Evolutionary conservation across 2,329 filamentous ascomycete species (phyloP).

Genomic region (Diplodia scrobiculata): DNA sequence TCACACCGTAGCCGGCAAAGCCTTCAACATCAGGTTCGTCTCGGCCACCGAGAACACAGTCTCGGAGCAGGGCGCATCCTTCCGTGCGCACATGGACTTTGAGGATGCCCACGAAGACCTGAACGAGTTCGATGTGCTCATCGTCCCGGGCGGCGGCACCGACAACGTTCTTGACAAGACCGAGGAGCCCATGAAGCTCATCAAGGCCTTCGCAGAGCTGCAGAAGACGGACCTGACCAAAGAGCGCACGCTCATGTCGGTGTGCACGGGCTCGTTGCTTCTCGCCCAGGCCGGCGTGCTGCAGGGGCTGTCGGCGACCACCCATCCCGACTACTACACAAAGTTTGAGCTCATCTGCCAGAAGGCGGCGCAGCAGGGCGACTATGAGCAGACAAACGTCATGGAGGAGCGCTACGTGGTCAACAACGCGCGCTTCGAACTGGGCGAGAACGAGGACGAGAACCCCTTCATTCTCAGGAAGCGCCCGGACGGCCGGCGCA

Average conservation of each 20-base stretch:
- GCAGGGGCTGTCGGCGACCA: constrained; percentile 76
- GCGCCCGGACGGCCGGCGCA: constrained; percentile 57
- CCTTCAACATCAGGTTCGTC: constrained; percentile 58
- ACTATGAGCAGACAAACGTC: constrained; percentile 77
- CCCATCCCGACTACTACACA: constrained; percentile 77
- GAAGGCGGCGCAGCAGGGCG: constrained; percentile 68
- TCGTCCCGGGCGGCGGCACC: constrained; percentile 72
- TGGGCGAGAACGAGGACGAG: constrained; percentile 74
- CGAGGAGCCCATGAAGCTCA: constrained; percentile 66
- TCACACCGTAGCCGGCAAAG: constrained; percentile 50
- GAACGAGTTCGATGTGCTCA: constrained; percentile 75
- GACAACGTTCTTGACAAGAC: constrained; percentile 56
- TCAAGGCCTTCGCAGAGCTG: constrained; percentile 74
- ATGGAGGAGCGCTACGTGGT: constrained; percentile 85
- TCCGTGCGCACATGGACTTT: constrained; percentile 75
- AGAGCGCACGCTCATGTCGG: constrained; percentile 77
- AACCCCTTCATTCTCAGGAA: constrained; percentile 81
- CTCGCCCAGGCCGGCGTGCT: constrained; percentile 76
- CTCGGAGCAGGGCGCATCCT: constrained; percentile 65
- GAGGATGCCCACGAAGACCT: constrained; percentile 74
- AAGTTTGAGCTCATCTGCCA: constrained; percentile 80
- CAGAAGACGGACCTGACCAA: constrained; percentile 77
- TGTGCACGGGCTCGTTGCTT: constrained; percentile 78
- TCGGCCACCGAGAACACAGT: constrained; percentile 52
- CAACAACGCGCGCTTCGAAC: constrained; percentile 86